A percentile compares a stretch with the other conserved stretches of the same genome.
Evolutionary conservation across 2,329 filamentous ascomycete genomes (phyloP).

Genomic region (Pseudogymnoascus sp.): DNA sequence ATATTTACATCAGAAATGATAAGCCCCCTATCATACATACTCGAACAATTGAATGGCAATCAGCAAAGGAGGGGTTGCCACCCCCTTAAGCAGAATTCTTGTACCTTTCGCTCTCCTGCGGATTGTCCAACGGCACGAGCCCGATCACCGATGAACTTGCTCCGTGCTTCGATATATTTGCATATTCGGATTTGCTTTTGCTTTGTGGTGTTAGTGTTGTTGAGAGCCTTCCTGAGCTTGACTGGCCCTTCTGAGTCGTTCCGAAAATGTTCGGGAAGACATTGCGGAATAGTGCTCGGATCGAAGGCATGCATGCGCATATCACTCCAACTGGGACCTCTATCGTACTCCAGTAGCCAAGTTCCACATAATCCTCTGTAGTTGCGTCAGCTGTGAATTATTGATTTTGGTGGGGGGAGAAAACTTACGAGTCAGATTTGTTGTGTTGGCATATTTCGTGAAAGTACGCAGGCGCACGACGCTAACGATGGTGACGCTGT

Average conservation of each 20-base stretch:
- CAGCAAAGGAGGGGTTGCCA: neutral
- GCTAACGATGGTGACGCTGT: slow-evolving; percentile 22
- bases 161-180: neutral
- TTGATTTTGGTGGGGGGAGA: neutral
- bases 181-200: neutral
- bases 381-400: neutral
- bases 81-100: neutral
- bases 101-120: neutral
- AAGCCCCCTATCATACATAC: slow-evolving; percentile 3
- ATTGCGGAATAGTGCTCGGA: slow-evolving; percentile 19
- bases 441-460: slow-evolving; percentile 17
- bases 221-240: neutral
- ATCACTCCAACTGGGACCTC: slow-evolving; percentile 24
- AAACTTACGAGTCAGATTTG: slow-evolving; percentile 19
- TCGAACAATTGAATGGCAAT: neutral
- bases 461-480: slow-evolving; percentile 22
- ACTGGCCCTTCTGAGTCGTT: slow-evolving; percentile 9
- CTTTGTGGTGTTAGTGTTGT: neutral
- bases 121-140: neutral
- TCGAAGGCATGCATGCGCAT: slow-evolving; percentile 22
- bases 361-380: slow-evolving; percentile 17
- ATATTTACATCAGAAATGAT: slow-evolving; percentile 8
- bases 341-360: slow-evolving; percentile 19
- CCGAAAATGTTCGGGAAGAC: slow-evolving; percentile 19
- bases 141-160: neutral